Percentiles rank a stretch among this genome's conserved stretches.
Evolutionary conservation across 306 rosid genomes (phyloP).

Genomic region (Arachis hypogaea): DNA sequence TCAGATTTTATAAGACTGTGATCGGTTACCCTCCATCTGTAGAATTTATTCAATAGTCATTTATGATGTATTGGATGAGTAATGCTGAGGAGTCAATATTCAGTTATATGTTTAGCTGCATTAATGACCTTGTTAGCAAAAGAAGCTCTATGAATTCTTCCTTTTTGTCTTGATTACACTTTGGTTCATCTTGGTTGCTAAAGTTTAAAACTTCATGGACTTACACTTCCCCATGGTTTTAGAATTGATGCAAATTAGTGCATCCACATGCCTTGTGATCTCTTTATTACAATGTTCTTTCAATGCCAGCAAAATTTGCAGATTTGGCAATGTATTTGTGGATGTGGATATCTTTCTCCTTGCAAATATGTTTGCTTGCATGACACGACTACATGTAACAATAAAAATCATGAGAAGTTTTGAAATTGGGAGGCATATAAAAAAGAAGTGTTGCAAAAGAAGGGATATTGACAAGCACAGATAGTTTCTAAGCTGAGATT

Average conservation of each 20-base stretch:
- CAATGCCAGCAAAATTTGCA: conserved; percentile 20
- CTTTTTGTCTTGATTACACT: not conserved
- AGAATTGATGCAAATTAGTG: conserved; percentile 4
- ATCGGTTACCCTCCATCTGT: not conserved
- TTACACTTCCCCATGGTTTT: conserved; percentile 6
- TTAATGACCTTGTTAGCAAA: conserved; percentile 1
- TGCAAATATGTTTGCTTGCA: conserved; percentile 10
- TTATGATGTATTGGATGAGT: conserved; percentile 5
- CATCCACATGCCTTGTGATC: not conserved
- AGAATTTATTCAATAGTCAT: conserved; percentile 22
- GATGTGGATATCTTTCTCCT: not conserved
- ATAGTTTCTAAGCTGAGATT: conserved; percentile 12
- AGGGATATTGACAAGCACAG: not conserved
- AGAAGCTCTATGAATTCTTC: not conserved
- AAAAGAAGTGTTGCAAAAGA: not conserved
- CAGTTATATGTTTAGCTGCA: conserved; percentile 21
- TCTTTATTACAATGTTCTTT: conserved; percentile 14
- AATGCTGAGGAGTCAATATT: conserved; percentile 2
- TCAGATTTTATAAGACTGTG: not conserved
- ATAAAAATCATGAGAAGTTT: conserved; percentile 17
- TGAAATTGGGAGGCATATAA: not conserved
- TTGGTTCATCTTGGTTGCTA: conserved; percentile 14
- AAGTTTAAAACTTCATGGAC: conserved; percentile 24
- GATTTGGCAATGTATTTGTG: not conserved
- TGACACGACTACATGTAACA: not conserved